Conservation (phyloP, 805 yeast species). For the Kluyveromyces siamensis region DNA sequence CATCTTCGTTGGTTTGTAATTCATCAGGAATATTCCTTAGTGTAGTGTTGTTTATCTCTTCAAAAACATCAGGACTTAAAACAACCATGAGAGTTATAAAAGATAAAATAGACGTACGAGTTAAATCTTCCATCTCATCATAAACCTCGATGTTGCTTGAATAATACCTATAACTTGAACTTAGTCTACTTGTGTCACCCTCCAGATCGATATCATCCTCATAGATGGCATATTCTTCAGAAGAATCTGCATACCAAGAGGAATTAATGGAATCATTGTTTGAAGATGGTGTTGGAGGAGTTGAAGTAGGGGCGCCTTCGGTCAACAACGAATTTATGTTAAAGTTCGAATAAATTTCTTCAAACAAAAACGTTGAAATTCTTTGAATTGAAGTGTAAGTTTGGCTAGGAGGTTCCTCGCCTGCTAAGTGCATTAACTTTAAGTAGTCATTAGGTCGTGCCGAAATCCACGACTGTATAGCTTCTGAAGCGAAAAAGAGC, state of each 20-base stretch:
- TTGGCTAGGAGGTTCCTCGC: constrained; percentile 5
- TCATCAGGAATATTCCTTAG: constrained; percentile 17
- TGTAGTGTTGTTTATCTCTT: constrained; percentile 15
- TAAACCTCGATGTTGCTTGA: not conserved
- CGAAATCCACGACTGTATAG: constrained; percentile 41
- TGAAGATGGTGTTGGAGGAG: not conserved
- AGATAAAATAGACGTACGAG: constrained; percentile 20
- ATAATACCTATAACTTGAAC: not conserved
- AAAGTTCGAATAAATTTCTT: constrained; percentile 18
- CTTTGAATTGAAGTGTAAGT: constrained; percentile 9
- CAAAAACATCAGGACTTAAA: constrained; percentile 20
- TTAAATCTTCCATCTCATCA: constrained; percentile 20
- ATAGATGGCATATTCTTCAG: not conserved
- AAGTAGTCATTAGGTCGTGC: constrained; percentile 40
- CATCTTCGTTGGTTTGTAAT: not conserved
- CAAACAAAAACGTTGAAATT: constrained; percentile 16
- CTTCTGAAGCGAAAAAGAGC: constrained; percentile 37
- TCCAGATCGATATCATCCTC: not conserved
- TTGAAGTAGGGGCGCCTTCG: not conserved
- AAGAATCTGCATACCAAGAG: not conserved
- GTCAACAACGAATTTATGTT: constrained; percentile 15
- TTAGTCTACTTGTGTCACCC: not conserved
- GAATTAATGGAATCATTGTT: not conserved
- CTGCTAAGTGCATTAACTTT: constrained; percentile 7
- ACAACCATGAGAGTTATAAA: constrained; percentile 18